Evolutionary conservation across 2,329 filamentous ascomycete genomes (phyloP), one percentile per base, ranked within the genome.

Genomic region (Colletotrichum coccodes): DNA sequence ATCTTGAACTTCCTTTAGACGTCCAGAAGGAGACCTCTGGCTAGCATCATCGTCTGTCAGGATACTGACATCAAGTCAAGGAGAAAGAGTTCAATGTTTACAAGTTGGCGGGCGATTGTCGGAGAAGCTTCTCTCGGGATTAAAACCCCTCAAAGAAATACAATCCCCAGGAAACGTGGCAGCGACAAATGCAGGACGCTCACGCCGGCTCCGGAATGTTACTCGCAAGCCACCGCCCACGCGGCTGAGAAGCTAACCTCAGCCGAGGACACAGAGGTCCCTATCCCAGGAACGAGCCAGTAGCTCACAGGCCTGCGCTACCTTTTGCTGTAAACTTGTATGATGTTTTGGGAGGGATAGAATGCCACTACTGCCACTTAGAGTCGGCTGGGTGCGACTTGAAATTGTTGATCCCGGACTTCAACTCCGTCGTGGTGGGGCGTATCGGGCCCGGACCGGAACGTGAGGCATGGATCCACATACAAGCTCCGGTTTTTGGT

Each of bases 141-240:
- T 9, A 0, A 21, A 36, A 4, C 11, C 12, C 14, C 28, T n/a
- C 14, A 4, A 59, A 64, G 30, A 30, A 42, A 26, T 7, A 18
- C 16, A 7, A 28, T n/a, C 1, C 16, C 12, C n/a, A 3, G 2
- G 14, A 9, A 53, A 40, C 36, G 5, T 54, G 23, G 14, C 30
- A 38, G 18, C 6, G 56, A 18, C 3, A 12, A 42, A 32, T 9
- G 28, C 28, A 3, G n/a, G 9, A 18, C 28, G 28, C 26, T 4
- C 12, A 38, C 30, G 56, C 62, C 62, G 62, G 26, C 57, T 65
- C 38, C 62, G 62, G 47, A 60, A 40, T 23, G 32, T 21, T 47
- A 38, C 4, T 34, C 18, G 32, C 54, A 65, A 60, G 56, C 62
- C 62, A 65, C 47, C n/a, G 36, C 36, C 21, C 16, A 46, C 38